These are phyloP conservation scores for Zymoseptoria brevis DNA, from an alignment of 2,329 filamentous ascomycete genomes.

Conservation along the genomic window DNA sequence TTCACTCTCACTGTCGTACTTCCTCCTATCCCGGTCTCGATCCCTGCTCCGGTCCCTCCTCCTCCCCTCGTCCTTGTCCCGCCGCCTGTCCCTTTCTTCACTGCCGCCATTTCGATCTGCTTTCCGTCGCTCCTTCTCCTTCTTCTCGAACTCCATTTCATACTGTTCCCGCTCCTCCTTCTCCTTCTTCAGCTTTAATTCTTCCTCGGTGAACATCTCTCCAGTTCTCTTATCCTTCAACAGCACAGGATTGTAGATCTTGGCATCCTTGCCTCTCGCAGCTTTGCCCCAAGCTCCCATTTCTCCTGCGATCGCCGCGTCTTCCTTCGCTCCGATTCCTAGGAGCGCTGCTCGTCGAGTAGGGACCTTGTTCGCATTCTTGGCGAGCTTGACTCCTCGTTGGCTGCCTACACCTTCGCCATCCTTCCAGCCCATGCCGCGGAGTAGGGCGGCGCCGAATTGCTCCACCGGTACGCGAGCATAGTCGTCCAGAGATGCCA, in stretches of 20 bases:
- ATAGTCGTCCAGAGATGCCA: constrained; percentile 74
- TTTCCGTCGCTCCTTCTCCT: constrained; percentile 29
- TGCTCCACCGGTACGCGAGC: constrained; percentile 85
- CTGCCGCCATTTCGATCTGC: constrained; percentile 9
- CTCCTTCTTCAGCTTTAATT: constrained; percentile 40
- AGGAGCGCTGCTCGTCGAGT: constrained; percentile 71
- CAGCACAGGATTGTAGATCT: constrained; percentile 54
- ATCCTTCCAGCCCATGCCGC: constrained; percentile 92
- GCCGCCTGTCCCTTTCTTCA: constrained; percentile 1
- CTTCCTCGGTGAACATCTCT: constrained; percentile 55
- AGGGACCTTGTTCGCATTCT: constrained; percentile 49
- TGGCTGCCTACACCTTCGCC: constrained; percentile 52
- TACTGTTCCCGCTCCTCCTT: constrained; percentile 44
- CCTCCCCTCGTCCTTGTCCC: constrained; percentile 12
- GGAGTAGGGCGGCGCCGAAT: constrained; percentile 81
- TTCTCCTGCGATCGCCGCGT: constrained; percentile 57
- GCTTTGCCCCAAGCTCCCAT: constrained; percentile 71
- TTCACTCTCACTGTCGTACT: constrained; percentile 18
- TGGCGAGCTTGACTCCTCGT: constrained; percentile 35
- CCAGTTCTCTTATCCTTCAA: constrained; percentile 56
- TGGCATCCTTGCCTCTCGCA: constrained; percentile 48
- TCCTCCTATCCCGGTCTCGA: constrained; percentile 14
- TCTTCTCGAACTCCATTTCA: constrained; percentile 34
- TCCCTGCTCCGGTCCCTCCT: constrained; percentile 12
- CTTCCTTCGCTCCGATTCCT: constrained; percentile 80